Evolutionary conservation across 2,329 filamentous ascomycete genomes (phyloP).

Genomic region (Colletotrichum tamarilloi): DNA sequence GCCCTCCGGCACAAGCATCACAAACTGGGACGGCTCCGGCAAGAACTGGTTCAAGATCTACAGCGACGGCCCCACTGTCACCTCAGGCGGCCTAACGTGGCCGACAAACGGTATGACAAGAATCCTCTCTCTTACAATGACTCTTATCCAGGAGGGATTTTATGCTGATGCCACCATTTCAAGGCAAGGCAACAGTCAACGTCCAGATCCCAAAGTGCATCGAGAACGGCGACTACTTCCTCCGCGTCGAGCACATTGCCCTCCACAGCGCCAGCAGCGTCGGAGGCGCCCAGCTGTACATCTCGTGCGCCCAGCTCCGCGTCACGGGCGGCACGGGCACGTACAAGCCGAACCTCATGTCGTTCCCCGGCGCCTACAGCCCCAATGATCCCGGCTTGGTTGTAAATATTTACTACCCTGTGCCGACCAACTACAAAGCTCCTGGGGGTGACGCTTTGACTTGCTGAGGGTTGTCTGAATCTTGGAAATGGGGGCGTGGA

Average conservation of each 20-base stretch:
- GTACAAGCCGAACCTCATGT: conserved; percentile 49
- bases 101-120: conserved; percentile 47
- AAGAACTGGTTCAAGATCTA: conserved; percentile 57
- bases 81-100: conserved; percentile 50
- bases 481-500: no score
- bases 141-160: neutral
- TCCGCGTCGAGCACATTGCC: conserved; percentile 60
- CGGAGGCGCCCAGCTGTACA: conserved; percentile 59
- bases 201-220: conserved; percentile 57
- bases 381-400: conserved; percentile 54
- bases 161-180: neutral
- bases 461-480: conserved; percentile 50
- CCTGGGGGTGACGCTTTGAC: conserved; percentile 35
- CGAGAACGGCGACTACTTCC: conserved; percentile 60
- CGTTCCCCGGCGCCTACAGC: conserved; percentile 55
- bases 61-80: conserved; percentile 52
- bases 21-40: conserved; percentile 50
- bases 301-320: conserved; percentile 54
- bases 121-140: neutral
- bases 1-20: conserved; percentile 44
- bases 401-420: conserved; percentile 56
- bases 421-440: conserved; percentile 50
- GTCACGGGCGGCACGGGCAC: conserved; percentile 55
- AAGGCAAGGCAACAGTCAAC: conserved; percentile 46
- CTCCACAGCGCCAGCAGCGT: conserved; percentile 54